Evolutionary conservation across 1,284 basidiomycete genomes (phyloP).

Genomic region (Grifola frondosa): DNA sequence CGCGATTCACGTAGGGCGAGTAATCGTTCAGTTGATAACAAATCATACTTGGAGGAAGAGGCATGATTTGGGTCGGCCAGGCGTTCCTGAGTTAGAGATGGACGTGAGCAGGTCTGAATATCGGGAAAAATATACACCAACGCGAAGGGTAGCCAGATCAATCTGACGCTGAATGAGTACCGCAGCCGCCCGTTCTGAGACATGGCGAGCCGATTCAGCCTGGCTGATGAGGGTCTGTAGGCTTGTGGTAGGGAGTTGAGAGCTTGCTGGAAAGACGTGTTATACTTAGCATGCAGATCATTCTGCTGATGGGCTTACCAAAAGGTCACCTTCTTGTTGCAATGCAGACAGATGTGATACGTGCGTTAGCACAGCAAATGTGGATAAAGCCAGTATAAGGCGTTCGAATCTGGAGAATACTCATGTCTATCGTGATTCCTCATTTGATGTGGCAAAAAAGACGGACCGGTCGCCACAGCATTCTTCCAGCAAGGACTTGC

Average conservation of each 20-base stretch:
- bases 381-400: constrained; percentile 49
- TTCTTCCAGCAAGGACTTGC: constrained; percentile 53
- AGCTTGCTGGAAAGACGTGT: constrained; percentile 4
- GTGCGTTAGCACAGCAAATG: constrained; percentile 43
- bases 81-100: constrained; percentile 20
- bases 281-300: too few relatives aligned
- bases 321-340: too few relatives aligned
- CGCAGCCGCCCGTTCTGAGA: constrained; percentile 22
- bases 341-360: constrained; percentile 12
- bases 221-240: too few relatives aligned
- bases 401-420: constrained; percentile 44
- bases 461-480: constrained; percentile 50
- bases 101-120: too few relatives aligned
- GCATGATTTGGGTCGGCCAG: constrained; percentile 16
- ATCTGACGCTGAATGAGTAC: constrained; percentile 19
- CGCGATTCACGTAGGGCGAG: constrained; percentile 35
- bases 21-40: constrained; percentile 36
- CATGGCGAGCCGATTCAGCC: constrained; percentile 18
- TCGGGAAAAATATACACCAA: constrained; percentile 9
- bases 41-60: constrained; percentile 30
- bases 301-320: too few relatives aligned
- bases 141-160: constrained; percentile 23
- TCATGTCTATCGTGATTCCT: constrained; percentile 3
- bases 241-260: constrained; percentile 14
- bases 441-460: not conserved